Percentiles rank a stretch among this genome's conserved stretches.
These are phyloP conservation scores for Crithidia sp. DNA, from an alignment of 208 protist genomes.

Conservation along the genomic window DNA sequence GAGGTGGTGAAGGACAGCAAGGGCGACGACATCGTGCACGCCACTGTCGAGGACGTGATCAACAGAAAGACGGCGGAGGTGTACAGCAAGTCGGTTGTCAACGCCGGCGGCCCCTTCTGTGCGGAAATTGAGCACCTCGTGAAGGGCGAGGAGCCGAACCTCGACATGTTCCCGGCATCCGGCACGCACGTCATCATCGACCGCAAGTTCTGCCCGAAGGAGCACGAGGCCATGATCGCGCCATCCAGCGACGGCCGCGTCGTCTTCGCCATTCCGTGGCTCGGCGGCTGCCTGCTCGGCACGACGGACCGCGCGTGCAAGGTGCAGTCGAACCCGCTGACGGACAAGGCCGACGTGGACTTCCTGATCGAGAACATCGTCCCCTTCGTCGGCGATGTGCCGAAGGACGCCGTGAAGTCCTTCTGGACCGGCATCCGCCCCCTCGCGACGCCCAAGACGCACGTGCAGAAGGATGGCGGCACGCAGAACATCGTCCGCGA, in stretches of 20 bases:
- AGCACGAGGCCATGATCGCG: conserved; percentile 83
- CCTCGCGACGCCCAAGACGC: conserved; percentile 48
- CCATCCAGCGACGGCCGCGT: conserved; percentile 94
- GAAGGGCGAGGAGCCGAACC: conserved; percentile 34
- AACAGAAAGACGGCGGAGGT: conserved; percentile 71
- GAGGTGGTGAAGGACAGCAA: conserved; percentile 49
- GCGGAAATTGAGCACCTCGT: conserved; percentile 85
- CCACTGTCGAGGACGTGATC: conserved; percentile 79
- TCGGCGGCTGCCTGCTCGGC: conserved; percentile 93
- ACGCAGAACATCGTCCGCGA: conserved; percentile 92
- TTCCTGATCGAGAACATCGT: conserved; percentile 87
- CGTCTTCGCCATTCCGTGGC: conserved; percentile 94
- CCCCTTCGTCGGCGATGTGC: conserved; percentile 68
- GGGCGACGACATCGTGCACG: conserved; percentile 67
- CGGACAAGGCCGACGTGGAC: conserved; percentile 74
- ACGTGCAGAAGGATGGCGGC: conserved; percentile 23
- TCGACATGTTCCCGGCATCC: conserved; percentile 74
- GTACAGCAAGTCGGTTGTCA: conserved; percentile 90
- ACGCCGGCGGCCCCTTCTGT: conserved; percentile 91
- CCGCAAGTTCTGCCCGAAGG: conserved; percentile 74
- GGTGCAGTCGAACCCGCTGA: conserved; percentile 64
- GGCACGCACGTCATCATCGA: conserved; percentile 91
- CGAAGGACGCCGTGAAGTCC: conserved; percentile 69
- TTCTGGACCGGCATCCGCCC: conserved; percentile 90
- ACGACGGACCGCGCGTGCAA: conserved; percentile 90